Base-by-base conservation (phyloP, 108 stramenopile species). In the Ochromonas danica region DNA sequence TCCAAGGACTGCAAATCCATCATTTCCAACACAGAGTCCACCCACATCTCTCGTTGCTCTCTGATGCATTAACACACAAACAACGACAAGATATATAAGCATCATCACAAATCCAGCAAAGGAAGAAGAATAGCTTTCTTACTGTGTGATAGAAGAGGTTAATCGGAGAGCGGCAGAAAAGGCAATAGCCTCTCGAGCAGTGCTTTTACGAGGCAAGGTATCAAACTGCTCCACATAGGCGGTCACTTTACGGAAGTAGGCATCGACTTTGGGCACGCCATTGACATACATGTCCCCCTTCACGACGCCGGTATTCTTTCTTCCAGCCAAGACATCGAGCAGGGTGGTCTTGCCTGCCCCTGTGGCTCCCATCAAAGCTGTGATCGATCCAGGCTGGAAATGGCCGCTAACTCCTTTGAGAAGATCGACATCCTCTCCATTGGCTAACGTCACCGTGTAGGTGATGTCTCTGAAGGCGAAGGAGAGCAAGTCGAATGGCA, bases 1-100 rank as follows among this genome's bases (percentile, higher is more conserved):
- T 82, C 81, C 1, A 93, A 87, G 22, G 82, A 79, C 33, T 80
- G 82, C 27, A 97, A 84, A 31, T 90, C 92, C 40, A 93, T 81
- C 40, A 88, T 77, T 1, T 81, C 86, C 43, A 94, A 70, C 30
- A 89, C 82, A 40, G 86, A 84, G 36, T 89, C 89, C 31, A 90
- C 85, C 1, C 87, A 87, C 31, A 77, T 85, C 42, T 89, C 84
- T 28, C 90, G 86, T 6, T 77, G 71, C 22, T 61, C 70, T 25
- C n/a, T n/a, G 84, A 6, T 1, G 81, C 87, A 0, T 85, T 79
- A 17, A 42, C 63, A 2, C 87, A 88, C 0, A 89, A 86, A 3
- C 81, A 83, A 27, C 87, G 85, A 31, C 63, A 42, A 1, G 87
- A 6, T 40, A 72, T 17, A 60, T 41, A 6, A 78, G 45, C 36